Conservation (phyloP, 192 early-diverging fungal species). For the Podila verticillata region DNA sequence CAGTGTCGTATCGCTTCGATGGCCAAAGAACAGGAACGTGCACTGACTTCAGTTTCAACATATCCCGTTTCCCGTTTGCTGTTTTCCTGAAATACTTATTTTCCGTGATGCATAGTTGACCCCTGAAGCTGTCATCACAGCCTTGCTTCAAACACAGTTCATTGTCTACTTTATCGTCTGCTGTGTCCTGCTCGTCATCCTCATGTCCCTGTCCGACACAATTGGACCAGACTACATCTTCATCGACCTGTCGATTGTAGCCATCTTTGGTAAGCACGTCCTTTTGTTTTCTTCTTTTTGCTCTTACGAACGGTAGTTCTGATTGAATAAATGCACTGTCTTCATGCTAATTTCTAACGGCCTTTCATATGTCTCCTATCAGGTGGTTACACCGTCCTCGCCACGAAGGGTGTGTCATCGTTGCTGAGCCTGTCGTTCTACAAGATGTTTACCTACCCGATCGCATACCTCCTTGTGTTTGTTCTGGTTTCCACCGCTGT, state of each 20-base stretch:
- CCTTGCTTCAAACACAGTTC: conserved; percentile 59
- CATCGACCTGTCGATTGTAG: conserved; percentile 72
- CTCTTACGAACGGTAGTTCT: no score
- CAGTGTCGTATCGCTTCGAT: no score
- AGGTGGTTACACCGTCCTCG: conserved; percentile 79
- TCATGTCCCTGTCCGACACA: conserved; percentile 55
- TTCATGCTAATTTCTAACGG: no score
- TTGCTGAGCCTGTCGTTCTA: conserved; percentile 70
- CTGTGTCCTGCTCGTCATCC: conserved; percentile 27
- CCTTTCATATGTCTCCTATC: neutral
- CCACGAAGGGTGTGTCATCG: conserved; percentile 76
- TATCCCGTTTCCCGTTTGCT: neutral
- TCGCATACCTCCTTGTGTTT: conserved; percentile 70
- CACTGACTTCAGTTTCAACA: conserved; percentile 2
- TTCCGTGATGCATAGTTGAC: conserved; percentile 48
- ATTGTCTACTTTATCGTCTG: conserved; percentile 66
- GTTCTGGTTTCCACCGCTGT: conserved; percentile 70
- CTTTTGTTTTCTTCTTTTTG: no score
- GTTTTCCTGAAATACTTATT: neutral
- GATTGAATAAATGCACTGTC: no score
- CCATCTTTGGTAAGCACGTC: conserved; percentile 67
- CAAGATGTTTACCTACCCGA: conserved; percentile 70
- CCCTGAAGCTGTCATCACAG: conserved; percentile 60
- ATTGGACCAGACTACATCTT: conserved; percentile 65
- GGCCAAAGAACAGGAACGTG: neutral